A percentile compares a stretch with the other conserved stretches of the same genome.
These are phyloP conservation scores for Aspergillus fischeri DNA, from an alignment of 2,329 filamentous ascomycete species.

Conservation along the genomic window DNA sequence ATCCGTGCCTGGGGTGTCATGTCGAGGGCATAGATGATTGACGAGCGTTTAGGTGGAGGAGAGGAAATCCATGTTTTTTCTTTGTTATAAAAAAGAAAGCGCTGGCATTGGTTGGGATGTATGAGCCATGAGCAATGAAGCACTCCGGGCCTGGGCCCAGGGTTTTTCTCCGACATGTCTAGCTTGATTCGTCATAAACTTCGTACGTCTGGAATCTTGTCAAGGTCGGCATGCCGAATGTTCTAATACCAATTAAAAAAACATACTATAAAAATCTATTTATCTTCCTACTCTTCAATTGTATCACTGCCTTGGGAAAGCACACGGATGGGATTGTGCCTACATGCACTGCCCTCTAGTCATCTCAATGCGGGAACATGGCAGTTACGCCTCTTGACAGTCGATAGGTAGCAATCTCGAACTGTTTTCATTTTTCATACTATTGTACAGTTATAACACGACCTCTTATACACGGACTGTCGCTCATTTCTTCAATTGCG, in stretches of 20 bases:
- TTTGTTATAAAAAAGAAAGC: conserved; percentile 33
- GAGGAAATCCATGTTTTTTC: conserved; percentile 24
- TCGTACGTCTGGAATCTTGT: conserved; percentile 32
- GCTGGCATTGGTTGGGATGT: conserved; percentile 38
- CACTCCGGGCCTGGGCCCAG: conserved; percentile 22
- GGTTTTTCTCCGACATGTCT: conserved; percentile 34
- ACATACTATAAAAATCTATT: conserved; percentile 1
- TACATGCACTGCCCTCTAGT: too few species aligned
- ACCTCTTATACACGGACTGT: too few species aligned
- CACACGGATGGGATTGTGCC: too few species aligned
- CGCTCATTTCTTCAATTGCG: conserved; percentile 23
- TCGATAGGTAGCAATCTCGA: too few species aligned
- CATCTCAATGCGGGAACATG: too few species aligned
- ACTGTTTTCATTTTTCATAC: not conserved
- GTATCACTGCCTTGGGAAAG: not conserved
- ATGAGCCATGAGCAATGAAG: conserved; percentile 45
- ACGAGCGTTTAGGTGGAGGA: conserved; percentile 11
- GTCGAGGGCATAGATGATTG: conserved; percentile 69
- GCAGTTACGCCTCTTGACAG: not conserved
- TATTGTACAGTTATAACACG: not conserved
- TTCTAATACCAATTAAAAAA: conserved; percentile 40
- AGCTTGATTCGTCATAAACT: conserved; percentile 32
- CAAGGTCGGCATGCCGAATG: conserved; percentile 30
- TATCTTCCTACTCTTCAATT: not conserved
- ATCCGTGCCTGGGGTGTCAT: conserved; percentile 98